Conservation (phyloP, 2,329 filamentous ascomycete species). For the Penicillium aurantiogriseum region DNA sequence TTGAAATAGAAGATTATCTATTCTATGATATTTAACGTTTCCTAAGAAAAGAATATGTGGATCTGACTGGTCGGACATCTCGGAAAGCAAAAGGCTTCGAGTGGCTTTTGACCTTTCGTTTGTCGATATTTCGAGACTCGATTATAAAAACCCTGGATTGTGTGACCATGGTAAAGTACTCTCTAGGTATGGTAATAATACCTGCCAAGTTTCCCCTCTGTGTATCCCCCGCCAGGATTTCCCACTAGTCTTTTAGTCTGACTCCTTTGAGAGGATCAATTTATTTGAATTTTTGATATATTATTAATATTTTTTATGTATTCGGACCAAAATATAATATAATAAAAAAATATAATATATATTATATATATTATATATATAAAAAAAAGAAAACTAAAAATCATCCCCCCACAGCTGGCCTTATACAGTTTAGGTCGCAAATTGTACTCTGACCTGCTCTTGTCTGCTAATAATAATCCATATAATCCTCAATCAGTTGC, state of each 20-base stretch:
- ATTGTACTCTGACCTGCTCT: constrained; percentile 24
- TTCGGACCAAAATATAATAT: neutral
- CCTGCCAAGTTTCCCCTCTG: constrained; percentile 16
- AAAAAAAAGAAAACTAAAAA: constrained; percentile 6
- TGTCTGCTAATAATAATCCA: constrained; percentile 29
- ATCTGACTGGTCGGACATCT: constrained; percentile 18
- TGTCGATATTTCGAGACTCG: neutral
- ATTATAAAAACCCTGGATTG: constrained; percentile 13
- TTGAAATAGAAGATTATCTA: neutral
- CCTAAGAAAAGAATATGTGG: neutral
- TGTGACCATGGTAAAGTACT: constrained; percentile 13
- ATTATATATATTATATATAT: neutral
- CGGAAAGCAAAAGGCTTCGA: constrained; percentile 14
- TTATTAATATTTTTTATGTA: neutral
- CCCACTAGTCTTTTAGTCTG: constrained; percentile 21
- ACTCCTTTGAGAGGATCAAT: neutral
- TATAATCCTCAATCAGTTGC: constrained; percentile 21
- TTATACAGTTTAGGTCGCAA: constrained; percentile 23
- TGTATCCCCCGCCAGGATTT: constrained; percentile 30
- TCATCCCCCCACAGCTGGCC: constrained; percentile 22
- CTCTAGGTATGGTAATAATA: neutral
- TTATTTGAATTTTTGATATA: neutral
- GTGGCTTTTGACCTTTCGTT: constrained; percentile 10
- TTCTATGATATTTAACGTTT: too few species aligned
- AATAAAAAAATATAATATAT: neutral